A percentile compares a stretch with the other conserved stretches of the same genome.
Conservation (phyloP, 225 moss, liverwort and hornwort genomes). For the Rhytidiadelphus loreus region DNA sequence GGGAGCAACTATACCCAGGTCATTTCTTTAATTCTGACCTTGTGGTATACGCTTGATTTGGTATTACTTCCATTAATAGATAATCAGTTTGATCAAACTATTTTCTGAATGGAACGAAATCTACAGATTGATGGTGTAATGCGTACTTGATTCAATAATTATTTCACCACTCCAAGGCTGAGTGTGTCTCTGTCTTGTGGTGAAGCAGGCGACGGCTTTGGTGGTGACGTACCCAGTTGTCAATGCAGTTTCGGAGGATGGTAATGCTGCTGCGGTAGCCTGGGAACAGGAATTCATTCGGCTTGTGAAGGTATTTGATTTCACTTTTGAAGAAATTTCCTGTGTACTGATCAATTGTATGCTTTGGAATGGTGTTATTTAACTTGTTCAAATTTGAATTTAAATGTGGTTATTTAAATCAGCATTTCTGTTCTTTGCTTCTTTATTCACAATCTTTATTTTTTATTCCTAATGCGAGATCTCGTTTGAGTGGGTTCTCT, state of each 20-base stretch:
- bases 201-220: slow-evolving; percentile 73
- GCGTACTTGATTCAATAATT: not conserved
- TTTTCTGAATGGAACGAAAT: not conserved
- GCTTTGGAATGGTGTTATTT: not conserved
- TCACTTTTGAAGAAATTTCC: not conserved
- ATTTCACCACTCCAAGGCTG: not conserved
- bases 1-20: slow-evolving; percentile 80
- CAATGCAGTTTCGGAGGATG: slow-evolving; percentile 54
- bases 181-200: slow-evolving; percentile 1
- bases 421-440: not conserved
- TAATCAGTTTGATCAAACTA: not conserved
- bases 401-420: not conserved
- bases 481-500: not conserved
- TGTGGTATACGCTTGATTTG: not conserved
- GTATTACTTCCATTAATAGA: not conserved
- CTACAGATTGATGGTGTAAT: not conserved
- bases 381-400: not conserved
- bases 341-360: not conserved
- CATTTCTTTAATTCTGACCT: not conserved
- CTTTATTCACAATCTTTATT: not conserved
- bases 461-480: not conserved
- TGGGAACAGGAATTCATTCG: slow-evolving; percentile 82
- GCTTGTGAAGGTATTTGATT: slow-evolving; percentile 54
- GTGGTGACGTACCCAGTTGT: slow-evolving; percentile 83
- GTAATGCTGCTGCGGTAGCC: slow-evolving; percentile 65